Conservation (phyloP, 169 alveolate genomes). For the Plasmodium vivax region DNA sequence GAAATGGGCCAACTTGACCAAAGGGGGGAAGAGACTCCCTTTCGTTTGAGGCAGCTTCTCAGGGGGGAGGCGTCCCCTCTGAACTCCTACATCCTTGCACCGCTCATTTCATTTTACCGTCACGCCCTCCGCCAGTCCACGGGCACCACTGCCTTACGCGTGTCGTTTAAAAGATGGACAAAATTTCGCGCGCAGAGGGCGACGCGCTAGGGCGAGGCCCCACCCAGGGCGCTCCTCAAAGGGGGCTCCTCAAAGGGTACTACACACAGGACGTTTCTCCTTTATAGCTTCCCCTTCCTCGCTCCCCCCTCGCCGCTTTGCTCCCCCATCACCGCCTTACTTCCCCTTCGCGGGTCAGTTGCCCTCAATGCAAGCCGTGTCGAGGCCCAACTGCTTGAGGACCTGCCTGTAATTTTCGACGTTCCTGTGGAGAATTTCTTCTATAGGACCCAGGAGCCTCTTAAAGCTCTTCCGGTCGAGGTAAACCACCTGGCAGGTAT, state of each 20-base stretch:
- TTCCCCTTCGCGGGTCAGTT: conserved; percentile 1
- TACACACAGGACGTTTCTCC: not conserved
- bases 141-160: not conserved
- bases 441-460: conserved; percentile 96
- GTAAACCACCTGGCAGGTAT: conserved; percentile 86
- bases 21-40: not conserved
- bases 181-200: not conserved
- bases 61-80: not conserved
- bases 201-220: not conserved
- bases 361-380: conserved; percentile 50
- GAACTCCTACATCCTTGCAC: not conserved
- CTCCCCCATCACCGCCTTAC: not conserved
- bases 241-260: no score
- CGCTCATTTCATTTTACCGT: not conserved
- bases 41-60: not conserved
- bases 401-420: conserved; percentile 91
- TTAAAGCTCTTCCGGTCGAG: conserved; percentile 95
- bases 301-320: no score
- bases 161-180: not conserved
- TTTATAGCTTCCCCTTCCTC: no score
- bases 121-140: not conserved
- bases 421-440: conserved; percentile 93
- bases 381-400: conserved; percentile 76
- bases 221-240: not conserved
- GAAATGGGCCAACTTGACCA: not conserved